Base-by-base conservation (phyloP, 352 stramenopile genomes). In the Phytophthora syringae region DNA sequence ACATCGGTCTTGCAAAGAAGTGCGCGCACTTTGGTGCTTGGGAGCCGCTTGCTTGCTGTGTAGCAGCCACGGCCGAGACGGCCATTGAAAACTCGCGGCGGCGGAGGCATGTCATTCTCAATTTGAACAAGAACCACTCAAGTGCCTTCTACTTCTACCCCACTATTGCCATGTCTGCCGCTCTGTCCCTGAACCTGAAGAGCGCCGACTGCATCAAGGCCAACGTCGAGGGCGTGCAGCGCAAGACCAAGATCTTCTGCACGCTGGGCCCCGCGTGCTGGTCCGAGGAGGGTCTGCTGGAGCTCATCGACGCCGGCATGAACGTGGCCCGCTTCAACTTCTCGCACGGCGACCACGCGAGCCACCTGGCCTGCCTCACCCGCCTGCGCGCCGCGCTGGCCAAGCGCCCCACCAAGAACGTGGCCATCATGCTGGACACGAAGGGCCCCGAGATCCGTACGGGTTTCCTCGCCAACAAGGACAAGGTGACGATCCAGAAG, bases 301-400 rank as follows among this genome's bases (percentile, higher is more conserved):
- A 92, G 43, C 69, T 88, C 28, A 86, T 90, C 45, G 79, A 90
- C 56, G 77, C 76, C 52, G 97, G 97, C 66, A 98, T 99, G 92
- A 97, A 94, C 63, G 86, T 99, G 15, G 98, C 98, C 76, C 86
- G 97, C 39, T 85, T 99, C 57, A 99, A 99, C 80, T 99, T 99
- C 77, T 99, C 93, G 37, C 97, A 99, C 79, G 97, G 97, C 36
- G 98, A 98, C 50, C 93, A 96, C 61, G 94, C 98, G 59, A 93
- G 61, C 43, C 82, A 91, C 66, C 65, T 72, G 53, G 76, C 88
- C 48, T 86, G 74, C 24, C 71, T 93, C 44, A 80, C 55, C 52
- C 79, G 80, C 56, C 76, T 93, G 28, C 85, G 83, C 24, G 75
- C 65, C 18, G 85, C 82, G 13, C 68, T 92, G 18, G 82, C 80